Percentiles rank a stretch among this genome's conserved stretches.
Conservation (phyloP, 2,329 filamentous ascomycete species). For the Sporothrix inflata region DNA sequence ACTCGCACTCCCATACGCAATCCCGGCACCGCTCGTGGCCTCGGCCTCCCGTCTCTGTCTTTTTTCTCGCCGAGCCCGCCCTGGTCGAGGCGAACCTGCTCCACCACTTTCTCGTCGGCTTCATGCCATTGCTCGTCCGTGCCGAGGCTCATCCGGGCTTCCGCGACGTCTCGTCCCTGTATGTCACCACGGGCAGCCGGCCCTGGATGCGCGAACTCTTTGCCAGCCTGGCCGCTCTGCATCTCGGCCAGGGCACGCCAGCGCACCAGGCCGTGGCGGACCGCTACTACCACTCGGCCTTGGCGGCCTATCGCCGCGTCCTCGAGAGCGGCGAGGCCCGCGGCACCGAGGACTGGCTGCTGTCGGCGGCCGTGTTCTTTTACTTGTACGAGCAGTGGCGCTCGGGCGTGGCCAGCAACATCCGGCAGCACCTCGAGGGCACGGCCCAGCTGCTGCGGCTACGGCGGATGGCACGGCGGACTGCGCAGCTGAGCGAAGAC, state of each 20-base stretch:
- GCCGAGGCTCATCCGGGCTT: not conserved
- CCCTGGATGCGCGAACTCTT: not conserved
- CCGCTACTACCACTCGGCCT: not conserved
- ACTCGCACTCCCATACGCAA: not conserved
- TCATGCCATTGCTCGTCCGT: not conserved
- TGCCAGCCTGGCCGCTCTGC: not conserved
- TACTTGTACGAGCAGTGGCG: slow-evolving; percentile 2
- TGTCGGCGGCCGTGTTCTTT: not conserved
- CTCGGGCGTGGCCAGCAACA: slow-evolving; percentile 1
- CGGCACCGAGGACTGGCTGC: not conserved
- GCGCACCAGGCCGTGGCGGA: not conserved
- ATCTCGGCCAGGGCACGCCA: not conserved
- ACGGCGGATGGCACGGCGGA: not conserved
- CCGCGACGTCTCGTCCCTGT: not conserved
- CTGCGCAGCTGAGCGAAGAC: not conserved
- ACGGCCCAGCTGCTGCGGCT: not conserved
- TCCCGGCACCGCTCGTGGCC: not conserved
- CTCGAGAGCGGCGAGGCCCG: not conserved
- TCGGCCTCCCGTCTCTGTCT: not conserved
- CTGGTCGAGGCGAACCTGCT: not conserved
- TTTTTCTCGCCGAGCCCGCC: not conserved
- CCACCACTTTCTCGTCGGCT: not conserved
- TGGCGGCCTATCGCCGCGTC: not conserved
- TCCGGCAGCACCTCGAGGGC: not conserved
- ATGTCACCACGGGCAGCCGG: not conserved